phyloP scores from a whole-genome alignment of 768 basidiomycete species.

The Exidia glandulosa region DNA sequence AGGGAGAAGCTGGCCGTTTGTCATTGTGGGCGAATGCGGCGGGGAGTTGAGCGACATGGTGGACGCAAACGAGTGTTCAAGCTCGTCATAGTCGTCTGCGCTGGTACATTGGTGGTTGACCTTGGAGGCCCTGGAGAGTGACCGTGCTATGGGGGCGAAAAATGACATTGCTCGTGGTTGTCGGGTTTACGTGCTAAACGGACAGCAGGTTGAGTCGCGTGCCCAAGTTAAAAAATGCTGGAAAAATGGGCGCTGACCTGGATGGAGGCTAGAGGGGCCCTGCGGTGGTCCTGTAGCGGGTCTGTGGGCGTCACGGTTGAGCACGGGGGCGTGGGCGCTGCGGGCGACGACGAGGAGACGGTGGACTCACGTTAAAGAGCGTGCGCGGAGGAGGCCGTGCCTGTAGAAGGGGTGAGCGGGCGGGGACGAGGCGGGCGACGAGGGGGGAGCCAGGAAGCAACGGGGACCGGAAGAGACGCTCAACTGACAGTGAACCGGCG shows the following conservation, averaged over 20 bases:
- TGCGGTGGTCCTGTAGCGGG: background rate
- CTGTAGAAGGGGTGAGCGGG: slow-evolving; percentile 21
- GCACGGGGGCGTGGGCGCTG: background rate
- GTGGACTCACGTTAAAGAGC: background rate
- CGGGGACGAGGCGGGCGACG: background rate
- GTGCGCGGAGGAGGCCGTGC: slow-evolving; percentile 60
- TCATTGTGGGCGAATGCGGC: slow-evolving; percentile 16
- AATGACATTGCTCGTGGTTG: slow-evolving; percentile 4
- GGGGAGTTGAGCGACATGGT: slow-evolving; percentile 73
- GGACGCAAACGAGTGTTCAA: slow-evolving; percentile 75
- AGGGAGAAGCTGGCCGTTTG: slow-evolving; percentile 23
- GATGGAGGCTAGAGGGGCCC: too few relatives aligned
- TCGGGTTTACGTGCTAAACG: too few relatives aligned
- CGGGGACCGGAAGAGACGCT: background rate
- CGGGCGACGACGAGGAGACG: background rate
- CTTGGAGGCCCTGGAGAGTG: background rate
- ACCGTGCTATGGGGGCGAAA: background rate
- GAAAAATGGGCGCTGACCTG: too few relatives aligned
- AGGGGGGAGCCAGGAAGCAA: background rate
- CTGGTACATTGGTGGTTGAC: slow-evolving; percentile 27
- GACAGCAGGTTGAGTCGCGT: slow-evolving; percentile 1
- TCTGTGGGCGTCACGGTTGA: background rate
- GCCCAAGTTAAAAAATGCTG: too few relatives aligned
- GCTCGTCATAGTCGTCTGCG: slow-evolving; percentile 63
- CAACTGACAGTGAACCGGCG: background rate